Percentiles rank a stretch among this genome's conserved stretches.
Conservation (phyloP, 1,284 basidiomycete species). For the Anthracocystis setariae region DNA sequence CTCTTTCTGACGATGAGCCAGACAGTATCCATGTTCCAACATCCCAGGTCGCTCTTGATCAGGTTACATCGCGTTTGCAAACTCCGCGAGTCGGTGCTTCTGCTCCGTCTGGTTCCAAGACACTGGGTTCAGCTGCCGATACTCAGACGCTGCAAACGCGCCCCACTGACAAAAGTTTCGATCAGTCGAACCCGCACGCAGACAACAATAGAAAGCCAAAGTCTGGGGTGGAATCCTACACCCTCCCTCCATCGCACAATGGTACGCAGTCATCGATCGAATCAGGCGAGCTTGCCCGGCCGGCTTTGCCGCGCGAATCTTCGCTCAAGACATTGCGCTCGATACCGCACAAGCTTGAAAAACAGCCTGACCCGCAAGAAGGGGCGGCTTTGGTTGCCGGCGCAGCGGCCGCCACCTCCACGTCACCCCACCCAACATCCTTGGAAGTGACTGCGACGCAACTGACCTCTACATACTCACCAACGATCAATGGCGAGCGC, state of each 20-base stretch:
- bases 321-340: conserved; percentile 37
- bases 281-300: not conserved
- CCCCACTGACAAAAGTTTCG: conserved; percentile 28
- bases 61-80: not conserved
- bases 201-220: conserved; percentile 12
- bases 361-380: conserved; percentile 24
- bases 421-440: conserved; percentile 4
- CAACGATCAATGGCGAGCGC: conserved; percentile 28
- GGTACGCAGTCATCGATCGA: not conserved
- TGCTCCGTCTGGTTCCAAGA: not conserved
- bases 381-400: conserved; percentile 37
- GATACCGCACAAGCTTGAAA: conserved; percentile 35
- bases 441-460: not conserved
- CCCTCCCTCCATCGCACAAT: conserved; percentile 11
- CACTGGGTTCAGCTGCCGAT: not conserved
- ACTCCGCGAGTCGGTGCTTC: not conserved
- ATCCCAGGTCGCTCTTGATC: not conserved
- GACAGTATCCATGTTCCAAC: conserved; percentile 2
- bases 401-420: conserved; percentile 20
- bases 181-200: conserved; percentile 19
- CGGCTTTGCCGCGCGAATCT: conserved; percentile 23
- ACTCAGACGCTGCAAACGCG: conserved; percentile 13
- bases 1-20: conserved; percentile 35
- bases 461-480: conserved; percentile 1
- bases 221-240: conserved; percentile 2